Percentiles rank a stretch among this genome's conserved stretches.
These are phyloP conservation scores for Ceratocystis cubensis DNA, from an alignment of 2,329 filamentous ascomycete genomes.

Conservation along the genomic window DNA sequence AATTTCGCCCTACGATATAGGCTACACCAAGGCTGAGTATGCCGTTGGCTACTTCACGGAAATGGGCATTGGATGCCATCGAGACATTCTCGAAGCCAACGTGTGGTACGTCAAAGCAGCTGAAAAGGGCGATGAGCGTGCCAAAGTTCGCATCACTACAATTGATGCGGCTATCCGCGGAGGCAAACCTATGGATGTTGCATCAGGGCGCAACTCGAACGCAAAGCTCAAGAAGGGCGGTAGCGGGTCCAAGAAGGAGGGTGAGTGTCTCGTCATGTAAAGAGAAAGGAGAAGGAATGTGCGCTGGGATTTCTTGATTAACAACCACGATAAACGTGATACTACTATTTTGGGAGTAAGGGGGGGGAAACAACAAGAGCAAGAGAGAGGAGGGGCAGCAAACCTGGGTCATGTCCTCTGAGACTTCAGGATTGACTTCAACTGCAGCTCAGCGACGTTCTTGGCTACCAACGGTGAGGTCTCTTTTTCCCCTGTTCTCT, in stretches of 20 bases:
- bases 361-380: too few relatives aligned
- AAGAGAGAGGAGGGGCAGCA: too few relatives aligned
- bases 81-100: conserved; percentile 91
- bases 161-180: conserved; percentile 70
- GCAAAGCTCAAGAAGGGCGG: conserved; percentile 41
- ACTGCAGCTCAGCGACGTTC: too few relatives aligned
- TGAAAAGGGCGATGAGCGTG: conserved; percentile 79
- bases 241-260: conserved; percentile 23
- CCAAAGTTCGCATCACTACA: conserved; percentile 71
- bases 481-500: not conserved
- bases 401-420: too few relatives aligned
- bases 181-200: conserved; percentile 44
- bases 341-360: too few relatives aligned
- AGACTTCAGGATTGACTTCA: too few relatives aligned
- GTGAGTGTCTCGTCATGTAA: conserved; percentile 47
- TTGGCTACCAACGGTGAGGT: not conserved
- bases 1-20: conserved; percentile 30
- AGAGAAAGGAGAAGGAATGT: not conserved
- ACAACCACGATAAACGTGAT: too few relatives aligned
- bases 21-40: conserved; percentile 68
- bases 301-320: not conserved
- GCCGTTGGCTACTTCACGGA: conserved; percentile 95
- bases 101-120: conserved; percentile 97
- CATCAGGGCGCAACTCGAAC: conserved; percentile 33
- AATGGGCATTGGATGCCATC: conserved; percentile 91